A percentile compares a stretch with the other conserved stretches of the same genome.
These are phyloP conservation scores for Skeletonema potamos DNA, from an alignment of 108 stramenopile genomes.

Conservation along the genomic window DNA sequence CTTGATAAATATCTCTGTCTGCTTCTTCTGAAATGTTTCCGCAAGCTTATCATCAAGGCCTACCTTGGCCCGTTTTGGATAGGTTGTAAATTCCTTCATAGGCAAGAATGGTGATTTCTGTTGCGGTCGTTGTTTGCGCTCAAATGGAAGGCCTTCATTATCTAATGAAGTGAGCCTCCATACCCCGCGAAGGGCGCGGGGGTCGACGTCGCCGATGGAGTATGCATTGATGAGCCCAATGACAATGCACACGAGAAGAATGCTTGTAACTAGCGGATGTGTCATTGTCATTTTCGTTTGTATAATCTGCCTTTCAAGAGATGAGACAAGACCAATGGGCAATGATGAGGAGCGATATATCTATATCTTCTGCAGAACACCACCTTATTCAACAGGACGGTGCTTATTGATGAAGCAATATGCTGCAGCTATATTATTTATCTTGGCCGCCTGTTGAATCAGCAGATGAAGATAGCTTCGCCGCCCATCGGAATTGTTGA, in stretches of 20 bases:
- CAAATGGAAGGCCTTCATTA: constrained; percentile 41
- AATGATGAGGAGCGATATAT: too few species aligned
- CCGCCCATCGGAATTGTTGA: too few species aligned
- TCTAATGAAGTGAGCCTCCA: constrained; percentile 60
- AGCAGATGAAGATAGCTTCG: too few species aligned
- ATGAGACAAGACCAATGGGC: constrained; percentile 6
- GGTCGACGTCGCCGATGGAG: constrained; percentile 59
- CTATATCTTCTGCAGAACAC: too few species aligned
- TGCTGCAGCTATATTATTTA: too few species aligned
- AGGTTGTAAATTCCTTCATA: constrained; percentile 83
- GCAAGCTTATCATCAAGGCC: constrained; percentile 1
- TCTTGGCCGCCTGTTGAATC: too few species aligned
- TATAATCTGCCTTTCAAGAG: not conserved
- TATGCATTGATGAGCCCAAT: constrained; percentile 10
- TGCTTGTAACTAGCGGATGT: too few species aligned
- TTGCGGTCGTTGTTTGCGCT: constrained; percentile 14
- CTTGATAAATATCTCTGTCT: constrained; percentile 73
- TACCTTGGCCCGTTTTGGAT: constrained; percentile 39
- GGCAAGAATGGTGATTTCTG: constrained; percentile 34
- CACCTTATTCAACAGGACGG: too few species aligned
- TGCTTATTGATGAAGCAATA: too few species aligned
- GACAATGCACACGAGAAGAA: not conserved
- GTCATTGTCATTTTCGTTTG: not conserved
- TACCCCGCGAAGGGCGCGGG: constrained; percentile 69
- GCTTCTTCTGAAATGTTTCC: constrained; percentile 12